Percentiles rank a stretch among this genome's conserved stretches.
These are phyloP conservation scores for Leptographium galeiforme DNA, from an alignment of 2,329 filamentous ascomycete species.

Conservation along the genomic window DNA sequence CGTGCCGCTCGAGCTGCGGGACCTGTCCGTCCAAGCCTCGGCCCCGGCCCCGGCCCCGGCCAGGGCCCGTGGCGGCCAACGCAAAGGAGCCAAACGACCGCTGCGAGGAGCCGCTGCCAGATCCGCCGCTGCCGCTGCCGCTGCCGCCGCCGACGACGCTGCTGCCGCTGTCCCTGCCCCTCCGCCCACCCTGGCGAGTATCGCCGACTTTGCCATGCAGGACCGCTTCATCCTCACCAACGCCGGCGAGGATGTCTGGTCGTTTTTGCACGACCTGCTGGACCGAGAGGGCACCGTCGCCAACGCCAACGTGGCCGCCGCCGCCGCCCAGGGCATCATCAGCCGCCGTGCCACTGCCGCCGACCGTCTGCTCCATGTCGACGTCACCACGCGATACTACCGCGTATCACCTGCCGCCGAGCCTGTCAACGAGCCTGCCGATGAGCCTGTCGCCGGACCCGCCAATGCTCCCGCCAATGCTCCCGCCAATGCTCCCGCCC, in stretches of 20 bases:
- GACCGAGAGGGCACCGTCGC: conserved; percentile 25
- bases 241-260: conserved; percentile 36
- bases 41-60: no score
- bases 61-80: no score
- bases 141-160: background rate
- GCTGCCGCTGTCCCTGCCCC: background rate
- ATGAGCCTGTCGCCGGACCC: no score
- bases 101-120: background rate
- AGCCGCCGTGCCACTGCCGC: conserved; percentile 17
- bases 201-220: conserved; percentile 28
- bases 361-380: conserved; percentile 27
- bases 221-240: conserved; percentile 43
- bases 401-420: conserved; percentile 16
- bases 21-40: background rate
- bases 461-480: background rate
- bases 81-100: no score
- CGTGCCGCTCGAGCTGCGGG: background rate
- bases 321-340: conserved; percentile 22
- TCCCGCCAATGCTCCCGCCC: background rate
- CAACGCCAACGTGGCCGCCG: conserved; percentile 17
- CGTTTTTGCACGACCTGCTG: conserved; percentile 31
- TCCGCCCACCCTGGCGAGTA: conserved; percentile 12
- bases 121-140: background rate
- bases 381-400: conserved; percentile 38
- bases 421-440: background rate